Evolutionary conservation across 1,284 basidiomycete genomes (phyloP), one percentile per base, ranked within the genome.

Genomic region (Trichosporon asahii): DNA sequence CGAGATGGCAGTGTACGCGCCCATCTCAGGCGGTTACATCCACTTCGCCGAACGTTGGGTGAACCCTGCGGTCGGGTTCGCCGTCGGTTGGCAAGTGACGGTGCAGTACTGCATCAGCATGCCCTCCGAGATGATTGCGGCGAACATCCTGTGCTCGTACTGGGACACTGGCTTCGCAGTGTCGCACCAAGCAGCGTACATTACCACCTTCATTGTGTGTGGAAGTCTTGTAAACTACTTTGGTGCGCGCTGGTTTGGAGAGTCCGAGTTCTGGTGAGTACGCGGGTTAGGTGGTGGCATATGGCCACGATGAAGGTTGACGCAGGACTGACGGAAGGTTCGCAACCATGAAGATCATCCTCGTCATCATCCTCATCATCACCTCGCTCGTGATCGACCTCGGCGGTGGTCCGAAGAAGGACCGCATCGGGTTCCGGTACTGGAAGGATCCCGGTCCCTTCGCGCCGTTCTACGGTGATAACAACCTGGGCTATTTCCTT

Each of bases 101-200:
- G 80, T 81, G 66, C 85, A 87, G 53, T 87, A 87, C 74, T 84
- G 66, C 63, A 87, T 90, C 69, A 86, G 88, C 14, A 84, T 88
- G 14, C 90, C 92, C 8, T 88, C 90, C 37, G 93, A 95, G 82
- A 86, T 94, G 70, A 89, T 89, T 2, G 91, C 92, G 1, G 89
- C 90, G 3, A 86, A 87, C 49, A 88, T 93, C 67, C 82, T 95
- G 60, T 84, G 93, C 72, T 87, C 88, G 1, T 94, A 89, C 84
- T 94, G 92, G 92, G 90, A 92, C 79, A 66, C 74, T 8, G 21
- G 29, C 5, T 65, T 70, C 35, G 44, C 68, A 0, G 68, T 60
- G 8, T 44, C 67, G 12, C 69, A 66, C 49, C 66, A 68, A 53
- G 72, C 65, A 8, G 72, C 64, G 3, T 70, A 70, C 67, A 53